These are phyloP conservation scores for Gaertneriomyces sp. DNA, from an alignment of 192 early-diverging fungal species.

Conservation along the genomic window DNA sequence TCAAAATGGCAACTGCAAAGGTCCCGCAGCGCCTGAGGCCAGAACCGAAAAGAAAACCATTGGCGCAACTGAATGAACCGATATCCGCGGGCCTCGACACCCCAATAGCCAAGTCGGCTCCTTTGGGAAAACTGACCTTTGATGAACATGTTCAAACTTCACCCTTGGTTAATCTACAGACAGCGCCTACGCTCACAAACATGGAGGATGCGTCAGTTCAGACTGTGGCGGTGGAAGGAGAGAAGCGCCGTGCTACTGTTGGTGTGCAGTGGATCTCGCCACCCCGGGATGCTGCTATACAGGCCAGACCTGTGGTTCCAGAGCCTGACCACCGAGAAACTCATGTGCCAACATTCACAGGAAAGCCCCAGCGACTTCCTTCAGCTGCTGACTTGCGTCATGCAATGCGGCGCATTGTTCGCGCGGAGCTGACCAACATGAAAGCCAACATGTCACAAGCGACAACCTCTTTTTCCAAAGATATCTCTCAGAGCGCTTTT, in stretches of 20 bases:
- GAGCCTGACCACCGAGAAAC: background rate
- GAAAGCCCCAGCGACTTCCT: background rate
- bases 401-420: conserved; percentile 17
- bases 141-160: background rate
- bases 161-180: background rate
- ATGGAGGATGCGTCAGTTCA: conserved; percentile 6
- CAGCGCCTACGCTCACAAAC: background rate
- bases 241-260: too few relatives aligned
- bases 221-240: background rate
- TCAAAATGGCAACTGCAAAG: background rate
- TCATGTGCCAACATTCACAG: background rate
- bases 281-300: background rate
- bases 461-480: too few relatives aligned
- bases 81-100: background rate
- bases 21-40: background rate
- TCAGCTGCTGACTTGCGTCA: background rate
- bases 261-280: background rate
- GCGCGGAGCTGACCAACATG: background rate
- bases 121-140: background rate
- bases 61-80: background rate
- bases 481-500: too few relatives aligned
- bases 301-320: background rate
- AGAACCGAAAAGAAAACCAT: background rate
- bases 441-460: background rate
- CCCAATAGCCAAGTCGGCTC: background rate